Evolutionary conservation across 2,329 filamentous ascomycete genomes (phyloP).

Genomic region (Ascochyta lentis): DNA sequence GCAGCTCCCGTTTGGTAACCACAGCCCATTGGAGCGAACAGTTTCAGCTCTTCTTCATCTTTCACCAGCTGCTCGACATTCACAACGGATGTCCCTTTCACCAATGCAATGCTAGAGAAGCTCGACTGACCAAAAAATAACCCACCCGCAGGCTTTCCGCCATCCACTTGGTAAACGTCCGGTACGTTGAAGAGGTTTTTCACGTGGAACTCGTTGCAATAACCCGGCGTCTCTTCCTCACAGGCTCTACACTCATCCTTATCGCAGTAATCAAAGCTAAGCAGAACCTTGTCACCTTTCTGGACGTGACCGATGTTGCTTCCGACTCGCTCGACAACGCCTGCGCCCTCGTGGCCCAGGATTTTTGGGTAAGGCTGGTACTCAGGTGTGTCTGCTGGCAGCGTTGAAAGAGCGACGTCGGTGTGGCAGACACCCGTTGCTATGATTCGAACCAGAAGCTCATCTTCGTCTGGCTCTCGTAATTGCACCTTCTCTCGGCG

Average conservation of each 20-base stretch:
- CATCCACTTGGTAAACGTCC: slow-evolving; percentile 31
- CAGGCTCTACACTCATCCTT: slow-evolving; percentile 58
- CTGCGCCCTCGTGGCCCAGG: slow-evolving; percentile 63
- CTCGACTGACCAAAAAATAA: slow-evolving; percentile 59
- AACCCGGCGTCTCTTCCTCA: slow-evolving; percentile 53
- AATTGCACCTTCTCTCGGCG: slow-evolving; percentile 49
- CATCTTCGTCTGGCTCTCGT: slow-evolving; percentile 51
- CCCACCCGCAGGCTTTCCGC: slow-evolving; percentile 39
- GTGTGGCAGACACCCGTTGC: slow-evolving; percentile 64
- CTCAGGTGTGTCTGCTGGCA: slow-evolving; percentile 42
- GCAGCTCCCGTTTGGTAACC: slow-evolving; percentile 56
- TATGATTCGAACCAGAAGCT: slow-evolving; percentile 61
- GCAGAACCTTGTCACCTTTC: slow-evolving; percentile 55
- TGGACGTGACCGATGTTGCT: slow-evolving; percentile 51
- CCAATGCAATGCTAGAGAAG: slow-evolving; percentile 51
- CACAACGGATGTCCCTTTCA: slow-evolving; percentile 50
- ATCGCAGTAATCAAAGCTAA: slow-evolving; percentile 57
- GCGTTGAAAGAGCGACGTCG: slow-evolving; percentile 57
- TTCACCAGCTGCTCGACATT: slow-evolving; percentile 51
- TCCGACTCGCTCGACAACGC: slow-evolving; percentile 57
- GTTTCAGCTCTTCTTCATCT: slow-evolving; percentile 50
- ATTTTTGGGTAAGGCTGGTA: slow-evolving; percentile 54
- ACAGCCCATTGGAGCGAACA: slow-evolving; percentile 56
- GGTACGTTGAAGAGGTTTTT: slow-evolving; percentile 52
- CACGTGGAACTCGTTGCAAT: slow-evolving; percentile 58